Percentiles rank a stretch among this genome's conserved stretches.
Conservation (phyloP, 495 filamentous ascomycete species). For the Penicillium alfredii region DNA sequence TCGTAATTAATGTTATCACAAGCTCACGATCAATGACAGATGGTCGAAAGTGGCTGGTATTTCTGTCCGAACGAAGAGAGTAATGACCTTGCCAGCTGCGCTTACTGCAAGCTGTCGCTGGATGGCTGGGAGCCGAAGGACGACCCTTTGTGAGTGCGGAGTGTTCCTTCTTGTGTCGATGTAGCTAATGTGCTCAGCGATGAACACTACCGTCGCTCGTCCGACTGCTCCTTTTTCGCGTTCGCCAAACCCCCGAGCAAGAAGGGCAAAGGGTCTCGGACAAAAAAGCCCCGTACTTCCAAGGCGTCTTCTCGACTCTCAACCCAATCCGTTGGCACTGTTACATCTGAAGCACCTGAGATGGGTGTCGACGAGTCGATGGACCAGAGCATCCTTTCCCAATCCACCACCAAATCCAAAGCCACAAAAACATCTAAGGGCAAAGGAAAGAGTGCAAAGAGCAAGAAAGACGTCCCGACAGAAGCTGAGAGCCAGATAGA, state of each 20-base stretch:
- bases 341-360: conserved; percentile 48
- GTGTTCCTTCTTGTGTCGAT: conserved; percentile 13
- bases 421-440: conserved; percentile 45
- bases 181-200: conserved; percentile 51
- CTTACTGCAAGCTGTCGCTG: conserved; percentile 78
- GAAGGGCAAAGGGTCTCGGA: conserved; percentile 37
- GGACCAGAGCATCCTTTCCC: conserved; percentile 64
- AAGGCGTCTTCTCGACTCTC: conserved; percentile 64
- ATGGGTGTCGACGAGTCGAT: conserved; percentile 49
- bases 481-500: conserved; percentile 40
- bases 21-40: conserved; percentile 45
- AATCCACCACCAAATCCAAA: conserved; percentile 45
- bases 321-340: conserved; percentile 55
- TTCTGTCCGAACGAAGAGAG: conserved; percentile 77
- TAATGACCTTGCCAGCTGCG: conserved; percentile 79
- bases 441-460: conserved; percentile 36
- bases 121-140: conserved; percentile 92
- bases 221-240: conserved; percentile 77
- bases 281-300: conserved; percentile 56
- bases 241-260: conserved; percentile 39
- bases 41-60: conserved; percentile 88
- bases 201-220: conserved; percentile 75
- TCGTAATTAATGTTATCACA: conserved; percentile 7
- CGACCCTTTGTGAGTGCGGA: conserved; percentile 65
- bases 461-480: conserved; percentile 54